Percentiles rank a stretch among this genome's conserved stretches.
Conservation (phyloP, 345 rosid genomes). For the Luvunga scandens region DNA sequence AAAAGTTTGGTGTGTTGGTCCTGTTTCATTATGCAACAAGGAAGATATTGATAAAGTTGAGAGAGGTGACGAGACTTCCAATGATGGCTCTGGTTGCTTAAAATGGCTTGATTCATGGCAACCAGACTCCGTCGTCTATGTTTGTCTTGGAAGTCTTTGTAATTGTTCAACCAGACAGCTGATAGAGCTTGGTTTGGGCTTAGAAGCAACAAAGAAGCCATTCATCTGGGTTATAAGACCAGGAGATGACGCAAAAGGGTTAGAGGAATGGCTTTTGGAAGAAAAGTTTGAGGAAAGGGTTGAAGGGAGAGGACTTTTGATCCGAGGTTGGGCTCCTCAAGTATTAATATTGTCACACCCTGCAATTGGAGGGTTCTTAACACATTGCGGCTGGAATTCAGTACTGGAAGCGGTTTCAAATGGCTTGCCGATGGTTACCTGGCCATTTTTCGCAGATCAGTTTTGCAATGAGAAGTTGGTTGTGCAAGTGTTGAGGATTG, state of each 20-base stretch:
- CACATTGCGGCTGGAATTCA: slow-evolving; percentile 4
- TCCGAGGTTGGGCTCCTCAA: background rate
- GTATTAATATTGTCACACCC: background rate
- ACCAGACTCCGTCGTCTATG: background rate
- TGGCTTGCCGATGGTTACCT: background rate
- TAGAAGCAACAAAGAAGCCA: slow-evolving; percentile 2
- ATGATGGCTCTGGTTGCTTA: background rate
- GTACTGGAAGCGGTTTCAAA: background rate
- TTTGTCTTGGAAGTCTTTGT: background rate
- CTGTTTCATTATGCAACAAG: background rate
- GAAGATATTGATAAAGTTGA: background rate
- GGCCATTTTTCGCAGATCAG: background rate
- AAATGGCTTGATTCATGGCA: background rate
- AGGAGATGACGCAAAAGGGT: background rate
- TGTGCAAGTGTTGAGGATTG: background rate
- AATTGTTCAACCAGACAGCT: background rate
- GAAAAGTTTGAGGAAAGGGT: background rate
- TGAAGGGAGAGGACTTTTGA: slow-evolving; percentile 1
- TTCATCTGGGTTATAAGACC: background rate
- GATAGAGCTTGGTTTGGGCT: slow-evolving; percentile 6
- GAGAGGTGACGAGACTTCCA: background rate
- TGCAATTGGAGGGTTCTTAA: background rate
- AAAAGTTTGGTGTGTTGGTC: background rate
- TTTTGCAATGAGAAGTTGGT: background rate
- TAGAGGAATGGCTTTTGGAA: background rate